These are phyloP conservation scores for Alternaria sp. DNA, from an alignment of 2,329 filamentous ascomycete genomes.

Conservation along the genomic window DNA sequence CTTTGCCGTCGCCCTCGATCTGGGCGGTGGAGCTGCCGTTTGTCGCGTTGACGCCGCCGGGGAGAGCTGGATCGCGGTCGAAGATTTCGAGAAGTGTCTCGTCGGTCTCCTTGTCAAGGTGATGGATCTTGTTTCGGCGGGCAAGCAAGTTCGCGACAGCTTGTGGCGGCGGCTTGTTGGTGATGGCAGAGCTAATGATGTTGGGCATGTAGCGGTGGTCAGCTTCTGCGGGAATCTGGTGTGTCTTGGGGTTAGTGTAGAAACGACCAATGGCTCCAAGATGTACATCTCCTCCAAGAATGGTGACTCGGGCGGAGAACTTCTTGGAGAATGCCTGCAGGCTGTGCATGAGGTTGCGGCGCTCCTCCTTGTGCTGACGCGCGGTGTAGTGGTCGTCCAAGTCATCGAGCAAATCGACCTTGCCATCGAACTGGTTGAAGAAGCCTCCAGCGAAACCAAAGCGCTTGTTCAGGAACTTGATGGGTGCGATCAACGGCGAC, in stretches of 20 bases:
- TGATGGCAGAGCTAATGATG: conserved; percentile 69
- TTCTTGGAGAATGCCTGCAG: conserved; percentile 65
- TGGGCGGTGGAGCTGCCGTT: conserved; percentile 26
- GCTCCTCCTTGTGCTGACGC: conserved; percentile 87
- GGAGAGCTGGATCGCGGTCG: conserved; percentile 61
- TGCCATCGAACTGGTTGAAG: conserved; percentile 92
- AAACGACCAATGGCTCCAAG: conserved; percentile 68
- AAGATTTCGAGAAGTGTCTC: conserved; percentile 69
- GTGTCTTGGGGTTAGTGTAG: conserved; percentile 64
- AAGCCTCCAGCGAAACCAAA: conserved; percentile 85
- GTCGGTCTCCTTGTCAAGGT: conserved; percentile 66
- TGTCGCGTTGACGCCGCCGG: conserved; percentile 31
- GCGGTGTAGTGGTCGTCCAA: conserved; percentile 82
- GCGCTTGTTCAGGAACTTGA: conserved; percentile 87
- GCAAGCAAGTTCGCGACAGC: conserved; percentile 70
- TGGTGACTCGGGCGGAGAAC: conserved; percentile 64
- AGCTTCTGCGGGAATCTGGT: conserved; percentile 58
- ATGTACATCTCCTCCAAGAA: conserved; percentile 70
- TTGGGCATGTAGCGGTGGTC: conserved; percentile 71
- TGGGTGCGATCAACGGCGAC: conserved; percentile 84
- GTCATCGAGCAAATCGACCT: conserved; percentile 69
- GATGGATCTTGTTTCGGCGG: conserved; percentile 69
- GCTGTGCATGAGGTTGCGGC: conserved; percentile 72
- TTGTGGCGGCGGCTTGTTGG: conserved; percentile 70
- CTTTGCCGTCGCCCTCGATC: conserved; percentile 29